Percentiles rank a stretch among this genome's conserved stretches.
These are phyloP conservation scores for Trichoderma endophyticum DNA, from an alignment of 2,329 filamentous ascomycete species.

Conservation along the genomic window DNA sequence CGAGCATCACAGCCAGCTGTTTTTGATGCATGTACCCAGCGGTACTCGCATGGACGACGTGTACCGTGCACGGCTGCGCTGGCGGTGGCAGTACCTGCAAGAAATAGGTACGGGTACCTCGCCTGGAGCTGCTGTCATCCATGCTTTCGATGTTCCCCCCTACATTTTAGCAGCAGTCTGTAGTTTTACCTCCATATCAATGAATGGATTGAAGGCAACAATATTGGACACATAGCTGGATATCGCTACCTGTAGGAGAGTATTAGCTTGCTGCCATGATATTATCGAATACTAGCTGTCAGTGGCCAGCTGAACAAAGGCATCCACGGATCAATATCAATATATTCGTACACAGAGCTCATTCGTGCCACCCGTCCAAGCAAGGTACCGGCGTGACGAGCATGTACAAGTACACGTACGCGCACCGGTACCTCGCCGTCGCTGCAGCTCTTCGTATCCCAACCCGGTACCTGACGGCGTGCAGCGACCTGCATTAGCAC, in stretches of 20 bases:
- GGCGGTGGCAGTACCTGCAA: neutral
- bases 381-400: neutral
- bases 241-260: neutral
- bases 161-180: neutral
- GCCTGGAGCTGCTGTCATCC: neutral
- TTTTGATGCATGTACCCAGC: neutral
- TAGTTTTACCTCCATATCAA: neutral
- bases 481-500: slow-evolving; percentile 5
- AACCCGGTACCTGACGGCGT: slow-evolving; percentile 7
- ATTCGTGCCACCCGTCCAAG: neutral
- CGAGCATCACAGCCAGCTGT: neutral
- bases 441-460: neutral
- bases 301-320: neutral
- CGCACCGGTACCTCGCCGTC: neutral
- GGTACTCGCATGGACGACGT: neutral
- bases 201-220: neutral
- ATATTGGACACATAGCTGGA: neutral
- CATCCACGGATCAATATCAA: neutral
- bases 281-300: neutral
- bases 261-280: neutral
- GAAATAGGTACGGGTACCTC: neutral
- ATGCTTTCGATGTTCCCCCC: neutral
- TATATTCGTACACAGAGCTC: neutral
- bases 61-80: neutral
- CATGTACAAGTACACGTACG: neutral